Conservation (phyloP, 2,329 filamentous ascomycete genomes). For the Parascedosporium putredinis region DNA sequence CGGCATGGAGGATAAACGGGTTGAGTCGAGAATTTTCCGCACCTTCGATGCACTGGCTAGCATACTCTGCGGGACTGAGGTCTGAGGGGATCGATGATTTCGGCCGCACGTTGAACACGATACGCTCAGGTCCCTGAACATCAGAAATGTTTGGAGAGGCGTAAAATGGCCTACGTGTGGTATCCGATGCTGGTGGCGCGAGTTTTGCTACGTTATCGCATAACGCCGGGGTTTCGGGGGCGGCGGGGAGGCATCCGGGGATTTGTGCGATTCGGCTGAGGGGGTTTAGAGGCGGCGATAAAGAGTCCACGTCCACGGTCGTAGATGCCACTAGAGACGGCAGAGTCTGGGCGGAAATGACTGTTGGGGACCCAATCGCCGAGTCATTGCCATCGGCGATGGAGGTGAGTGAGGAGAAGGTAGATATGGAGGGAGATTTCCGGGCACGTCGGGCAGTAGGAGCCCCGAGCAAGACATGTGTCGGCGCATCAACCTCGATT, state of each 20-base stretch:
- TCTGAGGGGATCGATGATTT: conserved; percentile 76
- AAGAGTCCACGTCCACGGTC: too few species aligned
- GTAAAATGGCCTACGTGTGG: neutral
- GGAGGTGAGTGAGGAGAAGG: neutral
- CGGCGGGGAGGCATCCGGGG: too few species aligned
- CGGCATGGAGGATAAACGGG: conserved; percentile 75
- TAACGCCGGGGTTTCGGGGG: too few species aligned
- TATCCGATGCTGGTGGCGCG: neutral
- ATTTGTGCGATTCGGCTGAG: too few species aligned
- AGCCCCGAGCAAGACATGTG: neutral
- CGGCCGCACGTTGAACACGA: conserved; percentile 50
- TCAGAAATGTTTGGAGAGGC: neutral
- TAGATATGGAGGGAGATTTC: neutral
- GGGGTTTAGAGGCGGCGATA: too few species aligned
- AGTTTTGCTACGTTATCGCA: too few species aligned
- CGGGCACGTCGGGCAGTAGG: neutral
- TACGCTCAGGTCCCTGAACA: neutral
- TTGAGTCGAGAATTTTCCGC: conserved; percentile 84
- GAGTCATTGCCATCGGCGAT: neutral
- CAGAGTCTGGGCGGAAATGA: too few species aligned
- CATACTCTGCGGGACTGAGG: conserved; percentile 66
- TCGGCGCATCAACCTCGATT: conserved; percentile 28
- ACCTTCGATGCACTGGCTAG: conserved; percentile 80
- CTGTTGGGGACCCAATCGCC: neutral
- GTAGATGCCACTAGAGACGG: too few species aligned